Evolutionary conservation across 495 filamentous ascomycete species (phyloP), one percentile per base, ranked within the genome.

Genomic region (Aspergillus saccharolyticus): DNA sequence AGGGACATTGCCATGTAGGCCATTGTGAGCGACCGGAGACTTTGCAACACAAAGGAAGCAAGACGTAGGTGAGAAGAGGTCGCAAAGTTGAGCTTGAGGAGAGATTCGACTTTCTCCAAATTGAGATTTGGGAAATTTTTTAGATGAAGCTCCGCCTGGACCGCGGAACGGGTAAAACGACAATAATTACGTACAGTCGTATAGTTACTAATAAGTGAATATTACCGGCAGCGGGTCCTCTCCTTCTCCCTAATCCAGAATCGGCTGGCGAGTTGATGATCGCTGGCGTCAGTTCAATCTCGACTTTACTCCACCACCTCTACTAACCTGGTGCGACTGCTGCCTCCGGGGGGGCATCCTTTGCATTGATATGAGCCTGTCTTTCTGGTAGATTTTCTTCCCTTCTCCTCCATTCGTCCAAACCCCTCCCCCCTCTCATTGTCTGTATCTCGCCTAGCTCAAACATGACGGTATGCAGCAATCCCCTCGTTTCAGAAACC

Each of bases 401-500:
- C 58, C 54, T 62, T 59, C 61, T 63, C 57, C 61, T 54, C 42
- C 51, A 24, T 45, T 25, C 22, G 28, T 49, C 42, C 50, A 28
- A 54, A 50, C 30, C 24, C 28, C 33, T 53, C 30, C 24, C 28
- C 33, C 44, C 39, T 52, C 44, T 39, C 33, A 6, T 8, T 30
- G 17, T 55, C 24, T 49, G 63, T 59, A 63, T 63, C 59, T 54
- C 47, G 58, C 64, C 57, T 54, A 55, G 57, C 50, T 50, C 60
- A 66, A 73, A 52, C 57, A 76, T 76, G 74, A 58, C 70, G 62
- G 74, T 74, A 67, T 63, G 74, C 74, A 10, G 42, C 44, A 6
- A 16, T 24, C 1, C 20, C 42, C 45, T 48, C 4, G 7, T 9
- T 53, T 44, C 24, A 28, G 24, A 43, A 10, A 48, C 42, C 47